Conservation (phyloP, 306 rosid genomes). For the Corylus americana region DNA sequence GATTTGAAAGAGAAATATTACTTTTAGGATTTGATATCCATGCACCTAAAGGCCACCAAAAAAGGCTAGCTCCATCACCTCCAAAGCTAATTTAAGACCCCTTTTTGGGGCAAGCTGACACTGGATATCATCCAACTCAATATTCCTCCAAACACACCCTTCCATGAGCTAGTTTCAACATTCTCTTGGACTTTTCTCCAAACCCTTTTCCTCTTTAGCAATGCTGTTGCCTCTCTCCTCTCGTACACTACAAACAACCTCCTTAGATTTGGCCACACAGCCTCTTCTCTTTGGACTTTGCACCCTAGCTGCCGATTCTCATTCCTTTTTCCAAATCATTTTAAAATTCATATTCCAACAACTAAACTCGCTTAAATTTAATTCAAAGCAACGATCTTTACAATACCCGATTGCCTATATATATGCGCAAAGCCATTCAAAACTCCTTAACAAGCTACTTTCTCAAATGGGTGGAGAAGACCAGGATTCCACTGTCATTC, state of each 20-base stretch:
- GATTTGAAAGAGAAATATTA: slow-evolving; percentile 6
- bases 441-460: background rate
- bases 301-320: slow-evolving; percentile 67
- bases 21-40: slow-evolving; percentile 6
- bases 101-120: slow-evolving; percentile 53
- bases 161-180: slow-evolving; percentile 84
- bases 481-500: slow-evolving; percentile 32
- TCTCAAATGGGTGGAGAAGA: slow-evolving; percentile 53
- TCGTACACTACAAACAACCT: slow-evolving; percentile 33
- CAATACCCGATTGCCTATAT: slow-evolving; percentile 39
- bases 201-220: slow-evolving; percentile 45
- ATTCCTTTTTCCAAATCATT: slow-evolving; percentile 41
- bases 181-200: slow-evolving; percentile 64
- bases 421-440: slow-evolving; percentile 24
- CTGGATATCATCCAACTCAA: slow-evolving; percentile 56
- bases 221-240: slow-evolving; percentile 51
- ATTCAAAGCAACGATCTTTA: slow-evolving; percentile 34
- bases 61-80: slow-evolving; percentile 33
- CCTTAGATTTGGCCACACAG: slow-evolving; percentile 61
- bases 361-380: slow-evolving; percentile 17
- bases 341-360: slow-evolving; percentile 34
- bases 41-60: slow-evolving; percentile 32
- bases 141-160: slow-evolving; percentile 82
- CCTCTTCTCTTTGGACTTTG: slow-evolving; percentile 74
- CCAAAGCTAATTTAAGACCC: slow-evolving; percentile 32